phyloP scores from a whole-genome alignment of 176 grass and related monocot genomes.

The Avena atlantica region DNA sequence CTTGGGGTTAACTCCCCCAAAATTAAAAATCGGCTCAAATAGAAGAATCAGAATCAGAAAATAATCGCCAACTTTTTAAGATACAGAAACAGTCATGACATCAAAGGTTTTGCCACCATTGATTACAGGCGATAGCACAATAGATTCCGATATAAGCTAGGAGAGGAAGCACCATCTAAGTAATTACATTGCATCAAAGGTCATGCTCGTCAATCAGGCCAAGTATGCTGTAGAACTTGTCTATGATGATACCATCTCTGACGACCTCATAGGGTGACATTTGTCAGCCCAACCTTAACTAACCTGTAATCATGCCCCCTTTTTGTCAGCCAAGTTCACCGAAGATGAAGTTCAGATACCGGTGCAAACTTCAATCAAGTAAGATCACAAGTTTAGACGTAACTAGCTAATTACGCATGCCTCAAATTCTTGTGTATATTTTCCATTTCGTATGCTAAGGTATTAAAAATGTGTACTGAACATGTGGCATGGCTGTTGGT shows the following conservation, averaged over 20 bases:
- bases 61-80: slow-evolving; percentile 4
- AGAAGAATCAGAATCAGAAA: slow-evolving; percentile 15
- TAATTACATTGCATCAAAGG: slow-evolving; percentile 39
- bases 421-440: slow-evolving; percentile 1
- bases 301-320: slow-evolving; percentile 16
- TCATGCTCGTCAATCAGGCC: slow-evolving; percentile 26
- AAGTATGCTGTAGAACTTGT: slow-evolving; percentile 79
- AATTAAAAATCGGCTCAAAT: neutral
- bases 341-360: slow-evolving; percentile 28
- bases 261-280: slow-evolving; percentile 66
- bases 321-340: slow-evolving; percentile 55
- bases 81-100: neutral
- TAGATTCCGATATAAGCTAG: neutral
- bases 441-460: slow-evolving; percentile 2
- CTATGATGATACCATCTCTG: slow-evolving; percentile 78
- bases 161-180: neutral
- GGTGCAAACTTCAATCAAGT: slow-evolving; percentile 58
- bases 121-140: slow-evolving; percentile 4
- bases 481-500: neutral
- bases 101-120: neutral
- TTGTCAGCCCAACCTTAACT: slow-evolving; percentile 32
- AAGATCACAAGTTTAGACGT: slow-evolving; percentile 24
- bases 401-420: neutral
- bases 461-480: slow-evolving; percentile 2
- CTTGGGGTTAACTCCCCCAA: neutral